These are phyloP conservation scores for Fraxinus angustifolia DNA, from an alignment of 305 asterid genomes.

Conservation along the genomic window DNA sequence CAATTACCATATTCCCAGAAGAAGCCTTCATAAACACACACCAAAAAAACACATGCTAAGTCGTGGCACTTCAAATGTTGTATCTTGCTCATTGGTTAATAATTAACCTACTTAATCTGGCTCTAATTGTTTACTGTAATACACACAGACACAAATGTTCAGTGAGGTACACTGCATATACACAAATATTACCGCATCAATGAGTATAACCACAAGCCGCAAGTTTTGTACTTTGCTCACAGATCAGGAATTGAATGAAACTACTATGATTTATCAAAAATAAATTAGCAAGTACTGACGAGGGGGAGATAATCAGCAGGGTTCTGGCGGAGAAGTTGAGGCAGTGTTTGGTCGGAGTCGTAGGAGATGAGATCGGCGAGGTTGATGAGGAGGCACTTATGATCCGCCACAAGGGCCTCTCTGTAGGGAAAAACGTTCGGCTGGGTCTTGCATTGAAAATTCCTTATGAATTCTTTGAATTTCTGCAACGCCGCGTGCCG, in stretches of 20 bases:
- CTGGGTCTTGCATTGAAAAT: conserved; percentile 73
- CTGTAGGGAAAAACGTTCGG: conserved; percentile 89
- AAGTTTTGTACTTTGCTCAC: neutral
- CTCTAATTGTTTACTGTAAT: neutral
- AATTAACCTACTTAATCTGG: neutral
- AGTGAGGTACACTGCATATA: neutral
- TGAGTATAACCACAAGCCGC: neutral
- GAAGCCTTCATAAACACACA: neutral
- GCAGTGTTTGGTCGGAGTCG: conserved; percentile 78
- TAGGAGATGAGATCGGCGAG: conserved; percentile 87
- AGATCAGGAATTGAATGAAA: neutral
- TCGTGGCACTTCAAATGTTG: neutral
- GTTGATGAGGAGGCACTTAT: conserved; percentile 60
- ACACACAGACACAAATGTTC: neutral
- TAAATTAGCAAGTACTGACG: conserved; percentile 33
- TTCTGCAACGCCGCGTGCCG: conserved; percentile 75
- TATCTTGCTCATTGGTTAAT: neutral
- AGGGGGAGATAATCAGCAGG: conserved; percentile 95
- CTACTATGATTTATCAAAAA: neutral
- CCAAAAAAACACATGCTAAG: neutral
- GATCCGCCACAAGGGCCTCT: conserved; percentile 81
- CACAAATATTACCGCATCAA: neutral
- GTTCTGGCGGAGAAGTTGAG: conserved; percentile 73
- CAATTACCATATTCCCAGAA: neutral
- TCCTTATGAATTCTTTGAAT: conserved; percentile 87